phyloP scores from a whole-genome alignment of 2,329 filamentous ascomycete species.

The Talaromyces funiculosus region DNA sequence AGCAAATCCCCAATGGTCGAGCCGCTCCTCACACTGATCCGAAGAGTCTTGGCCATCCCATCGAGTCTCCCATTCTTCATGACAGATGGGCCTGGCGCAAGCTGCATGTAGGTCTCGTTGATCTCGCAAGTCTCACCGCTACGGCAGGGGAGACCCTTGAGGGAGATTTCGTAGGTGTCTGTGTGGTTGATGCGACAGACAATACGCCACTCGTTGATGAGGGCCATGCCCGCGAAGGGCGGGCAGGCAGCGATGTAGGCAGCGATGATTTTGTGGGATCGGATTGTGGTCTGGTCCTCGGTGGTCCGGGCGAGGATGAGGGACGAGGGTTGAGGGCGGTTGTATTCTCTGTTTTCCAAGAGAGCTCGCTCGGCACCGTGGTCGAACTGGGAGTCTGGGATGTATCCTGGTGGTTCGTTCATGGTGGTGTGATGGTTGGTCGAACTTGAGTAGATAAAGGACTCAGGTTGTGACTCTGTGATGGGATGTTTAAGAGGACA shows the following conservation, averaged over 20 bases:
- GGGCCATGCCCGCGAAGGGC: not conserved
- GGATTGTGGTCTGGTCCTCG: not conserved
- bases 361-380: not conserved
- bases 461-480: not conserved
- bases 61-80: not conserved
- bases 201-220: conserved; percentile 3
- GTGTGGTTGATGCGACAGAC: not conserved
- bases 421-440: not conserved
- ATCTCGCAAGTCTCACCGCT: not conserved
- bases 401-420: not conserved
- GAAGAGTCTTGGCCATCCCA: conserved; percentile 6
- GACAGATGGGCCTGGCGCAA: not conserved
- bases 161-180: not conserved
- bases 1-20: conserved; percentile 3
- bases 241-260: conserved; percentile 3
- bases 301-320: not conserved
- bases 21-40: not conserved
- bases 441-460: not conserved
- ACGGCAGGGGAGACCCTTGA: not conserved
- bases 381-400: not conserved
- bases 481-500: not conserved
- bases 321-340: not conserved
- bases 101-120: not conserved
- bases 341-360: not conserved
- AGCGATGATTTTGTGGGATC: not conserved